Base-by-base conservation (phyloP, 2,329 filamentous ascomycete species). In the Colletotrichum sidae region DNA sequence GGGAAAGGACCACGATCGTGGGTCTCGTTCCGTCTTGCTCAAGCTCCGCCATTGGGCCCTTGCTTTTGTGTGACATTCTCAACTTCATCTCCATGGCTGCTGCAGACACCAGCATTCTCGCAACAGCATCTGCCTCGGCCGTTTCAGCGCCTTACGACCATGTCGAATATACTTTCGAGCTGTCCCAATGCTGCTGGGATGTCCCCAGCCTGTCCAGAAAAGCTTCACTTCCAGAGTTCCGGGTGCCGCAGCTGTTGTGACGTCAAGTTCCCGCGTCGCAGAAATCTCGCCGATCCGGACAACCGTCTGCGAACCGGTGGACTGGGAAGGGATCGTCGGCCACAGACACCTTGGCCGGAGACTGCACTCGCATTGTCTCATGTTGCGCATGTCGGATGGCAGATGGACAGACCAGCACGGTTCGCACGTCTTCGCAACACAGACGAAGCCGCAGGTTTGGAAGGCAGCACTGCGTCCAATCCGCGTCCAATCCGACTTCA, bases 121-220 rank as follows among this genome's bases (percentile, higher is more conserved):
- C 52, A 54, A 25, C 42, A 63, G 25, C 25, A 39, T 10, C n/a
- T 57, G 37, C 59, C 63, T 66, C 58, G 63, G 63, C 47, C 39
- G 63, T 66, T 66, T 66, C 58, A 66, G 52, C 52, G 39, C 13
- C 17, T 9, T 44, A 15, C 17, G 35, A n/a, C 39, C 55, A 38
- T 35, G 11, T 37, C 38, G n/a, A 47, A 59, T 34, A 55, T 15
- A n/a, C 62, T 55, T 55, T 35, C 15, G 39, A 52, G 8, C 25
- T 10, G 15, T 13, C 34, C 41, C 38, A 47, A 12, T 15, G 17
- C 47, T 11, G 12, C 46, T 42, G 47, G 63, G 58, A 33, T 57
- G n/a, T 41, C 35, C 25, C 61, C 53, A 44, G 37, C 41, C 39
- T 41, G 4, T 13, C 9, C 42, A 38, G 13, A 47, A 56, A 57